Evolutionary conservation across 2,329 filamentous ascomycete genomes (phyloP).

Genomic region (Acrocalymma vagum): DNA sequence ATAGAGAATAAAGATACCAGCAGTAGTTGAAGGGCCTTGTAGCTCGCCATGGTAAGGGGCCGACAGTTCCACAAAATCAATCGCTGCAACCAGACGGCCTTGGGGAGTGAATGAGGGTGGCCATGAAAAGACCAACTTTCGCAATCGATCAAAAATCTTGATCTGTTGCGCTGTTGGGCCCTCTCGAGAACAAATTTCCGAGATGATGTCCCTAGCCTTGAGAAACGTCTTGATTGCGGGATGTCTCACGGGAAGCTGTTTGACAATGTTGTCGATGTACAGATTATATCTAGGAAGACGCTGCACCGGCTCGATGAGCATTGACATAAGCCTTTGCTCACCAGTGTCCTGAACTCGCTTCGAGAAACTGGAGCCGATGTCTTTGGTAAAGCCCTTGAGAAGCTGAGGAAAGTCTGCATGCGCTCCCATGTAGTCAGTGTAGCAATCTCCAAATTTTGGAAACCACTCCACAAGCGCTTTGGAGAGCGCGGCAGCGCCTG

Average conservation of each 20-base stretch:
- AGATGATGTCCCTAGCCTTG: constrained; percentile 90
- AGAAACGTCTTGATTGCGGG: constrained; percentile 84
- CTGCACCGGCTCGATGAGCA: constrained; percentile 96
- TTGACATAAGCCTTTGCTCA: constrained; percentile 88
- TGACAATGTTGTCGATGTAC: constrained; percentile 94
- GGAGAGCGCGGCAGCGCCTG: constrained; percentile 80
- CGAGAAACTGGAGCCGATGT: constrained; percentile 83
- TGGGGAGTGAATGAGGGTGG: constrained; percentile 74
- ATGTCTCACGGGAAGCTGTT: constrained; percentile 84
- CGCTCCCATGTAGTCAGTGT: constrained; percentile 90
- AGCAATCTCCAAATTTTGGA: constrained; percentile 88
- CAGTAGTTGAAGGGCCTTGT: constrained; percentile 52
- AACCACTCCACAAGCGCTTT: constrained; percentile 90
- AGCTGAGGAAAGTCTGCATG: constrained; percentile 87
- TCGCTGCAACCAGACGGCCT: constrained; percentile 81
- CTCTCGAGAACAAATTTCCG: constrained; percentile 95
- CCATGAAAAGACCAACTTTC: constrained; percentile 81
- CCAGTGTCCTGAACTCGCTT: constrained; percentile 82
- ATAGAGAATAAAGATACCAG: constrained; percentile 83
- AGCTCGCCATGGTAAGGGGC: constrained; percentile 71
- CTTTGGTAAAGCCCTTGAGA: constrained; percentile 77
- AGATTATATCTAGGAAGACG: constrained; percentile 92
- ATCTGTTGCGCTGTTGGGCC: constrained; percentile 73
- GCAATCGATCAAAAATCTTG: constrained; percentile 76
- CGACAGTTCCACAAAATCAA: constrained; percentile 79